A percentile compares a stretch with the other conserved stretches of the same genome.
Conservation (phyloP, 2,329 filamentous ascomycete species). For the Nothopassalora personata region DNA sequence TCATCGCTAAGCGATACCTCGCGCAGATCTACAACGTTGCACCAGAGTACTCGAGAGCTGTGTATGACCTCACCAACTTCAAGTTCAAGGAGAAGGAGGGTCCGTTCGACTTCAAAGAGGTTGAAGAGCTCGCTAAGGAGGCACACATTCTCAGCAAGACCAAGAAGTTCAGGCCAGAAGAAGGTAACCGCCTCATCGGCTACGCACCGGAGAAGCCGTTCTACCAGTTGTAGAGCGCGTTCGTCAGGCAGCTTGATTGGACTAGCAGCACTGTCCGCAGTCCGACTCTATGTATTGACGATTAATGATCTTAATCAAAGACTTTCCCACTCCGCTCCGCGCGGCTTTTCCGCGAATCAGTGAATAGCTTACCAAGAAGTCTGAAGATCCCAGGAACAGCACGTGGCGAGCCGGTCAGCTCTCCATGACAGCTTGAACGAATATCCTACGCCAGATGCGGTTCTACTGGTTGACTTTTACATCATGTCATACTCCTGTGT, state of each 20-base stretch:
- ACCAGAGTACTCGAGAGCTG: constrained; percentile 43
- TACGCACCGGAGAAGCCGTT: constrained; percentile 32
- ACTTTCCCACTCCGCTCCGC: too few relatives aligned
- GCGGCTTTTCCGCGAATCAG: background rate
- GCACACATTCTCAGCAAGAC: constrained; percentile 46
- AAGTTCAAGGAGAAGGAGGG: constrained; percentile 32
- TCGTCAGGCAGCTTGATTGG: too few relatives aligned
- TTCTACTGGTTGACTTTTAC: too few relatives aligned
- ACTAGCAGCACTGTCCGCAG: too few relatives aligned
- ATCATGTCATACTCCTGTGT: too few relatives aligned
- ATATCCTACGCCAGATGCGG: too few relatives aligned
- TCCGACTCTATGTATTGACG: too few relatives aligned
- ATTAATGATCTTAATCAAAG: too few relatives aligned
- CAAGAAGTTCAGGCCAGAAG: constrained; percentile 40
- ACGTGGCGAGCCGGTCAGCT: background rate
- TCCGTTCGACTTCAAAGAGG: constrained; percentile 43
- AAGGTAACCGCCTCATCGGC: constrained; percentile 38
- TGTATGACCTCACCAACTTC: constrained; percentile 41
- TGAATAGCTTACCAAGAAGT: background rate
- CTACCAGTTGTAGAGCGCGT: constrained; percentile 25
- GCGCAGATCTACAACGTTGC: constrained; percentile 49
- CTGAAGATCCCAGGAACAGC: background rate
- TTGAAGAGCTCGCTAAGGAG: constrained; percentile 41
- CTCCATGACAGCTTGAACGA: too few relatives aligned
- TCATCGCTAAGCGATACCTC: constrained; percentile 44